Base-by-base conservation (phyloP, 805 yeast genomes). In the Zygoascus bituminiphila region DNA sequence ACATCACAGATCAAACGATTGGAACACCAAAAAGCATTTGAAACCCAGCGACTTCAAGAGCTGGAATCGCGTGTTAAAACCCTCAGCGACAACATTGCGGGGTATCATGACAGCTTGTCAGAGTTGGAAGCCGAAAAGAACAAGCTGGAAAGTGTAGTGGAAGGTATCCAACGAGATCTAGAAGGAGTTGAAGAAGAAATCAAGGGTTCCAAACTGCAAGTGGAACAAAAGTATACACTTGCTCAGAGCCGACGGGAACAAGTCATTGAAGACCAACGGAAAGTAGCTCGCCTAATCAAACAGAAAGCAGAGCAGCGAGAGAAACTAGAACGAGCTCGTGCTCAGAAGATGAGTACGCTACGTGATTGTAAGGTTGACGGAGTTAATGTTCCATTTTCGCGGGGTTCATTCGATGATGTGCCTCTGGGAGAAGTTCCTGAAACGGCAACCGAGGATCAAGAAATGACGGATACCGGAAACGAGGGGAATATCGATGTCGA, bases 351-450 rank as follows among this genome's bases (percentile, higher is more conserved):
- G 7, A 75, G 77, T 53, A 68, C 78, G 17, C 69, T 88, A 51
- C 79, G 81, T 53, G 79, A 77, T 53, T 85, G 95, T 65, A 86
- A 84, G 57, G 74, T 89, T 50, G 85, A 85, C 47, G 82, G 77
- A 48, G 71, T 84, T 20, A 68, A 71, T 12, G 58, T 88, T 14
- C 94, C 95, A 1, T 62, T 86, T 25, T 56, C 62, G 5, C 76
- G 75, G 22, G 88, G 88, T 0, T 71, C 79, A 10, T 64, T 84
- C 29, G 82, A 78, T 17, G 72, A 69, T 22, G 67, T 87, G 21
- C 82, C 88, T 0, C 68, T 85, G 37, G 84, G 77, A 22, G 79
- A 73, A 15, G n/a, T n/a, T n/a, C n/a, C n/a, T n/a, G n/a, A n/a
- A n/a, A n/a, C n/a, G n/a, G 71, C 71, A 12, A 64, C 64, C 14